Conservation (phyloP, 2,329 filamentous ascomycete genomes). For the Emericellopsis atlantica region DNA sequence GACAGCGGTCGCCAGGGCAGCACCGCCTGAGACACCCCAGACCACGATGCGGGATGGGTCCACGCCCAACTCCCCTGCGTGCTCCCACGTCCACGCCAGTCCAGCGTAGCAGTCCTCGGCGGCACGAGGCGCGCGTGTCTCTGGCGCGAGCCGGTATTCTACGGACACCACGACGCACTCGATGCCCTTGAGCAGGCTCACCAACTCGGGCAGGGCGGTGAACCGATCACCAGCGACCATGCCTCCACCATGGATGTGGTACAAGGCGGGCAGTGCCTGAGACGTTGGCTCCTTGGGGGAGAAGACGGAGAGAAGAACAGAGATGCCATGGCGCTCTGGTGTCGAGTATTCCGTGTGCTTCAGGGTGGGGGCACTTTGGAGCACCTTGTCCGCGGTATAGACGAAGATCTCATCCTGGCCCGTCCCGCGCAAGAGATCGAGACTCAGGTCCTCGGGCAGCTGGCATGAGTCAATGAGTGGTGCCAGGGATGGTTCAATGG, state of each 20-base stretch:
- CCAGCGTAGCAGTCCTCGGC: conserved; percentile 13
- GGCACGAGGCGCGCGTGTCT: conserved; percentile 7
- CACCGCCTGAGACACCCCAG: conserved; percentile 28
- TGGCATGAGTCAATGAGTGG: conserved; percentile 7
- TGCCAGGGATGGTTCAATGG: conserved; percentile 6
- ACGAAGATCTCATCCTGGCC: conserved; percentile 2
- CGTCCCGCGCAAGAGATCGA: conserved; percentile 6
- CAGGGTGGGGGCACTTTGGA: conserved; percentile 4
- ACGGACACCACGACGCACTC: conserved; percentile 10
- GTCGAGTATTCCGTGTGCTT: conserved; percentile 5
- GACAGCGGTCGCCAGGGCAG: conserved; percentile 22
- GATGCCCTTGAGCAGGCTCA: conserved; percentile 6
- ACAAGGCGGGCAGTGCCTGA: conserved; percentile 6
- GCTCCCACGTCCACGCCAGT: conserved; percentile 20
- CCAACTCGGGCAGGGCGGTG: conserved; percentile 6
- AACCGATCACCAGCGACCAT: conserved; percentile 10
- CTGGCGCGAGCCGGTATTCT: conserved; percentile 12
- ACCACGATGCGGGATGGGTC: conserved; percentile 24
- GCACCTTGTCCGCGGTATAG: conserved; percentile 6
- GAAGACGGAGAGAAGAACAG: conserved; percentile 6
- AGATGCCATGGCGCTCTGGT: conserved; percentile 2
- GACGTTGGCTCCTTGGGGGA: conserved; percentile 4
- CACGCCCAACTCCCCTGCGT: conserved; percentile 24
- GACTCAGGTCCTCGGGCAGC: conserved; percentile 8
- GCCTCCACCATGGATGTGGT: conserved; percentile 10